Conservation (phyloP, 768 basidiomycete genomes). For the Termitomyces sp. region DNA sequence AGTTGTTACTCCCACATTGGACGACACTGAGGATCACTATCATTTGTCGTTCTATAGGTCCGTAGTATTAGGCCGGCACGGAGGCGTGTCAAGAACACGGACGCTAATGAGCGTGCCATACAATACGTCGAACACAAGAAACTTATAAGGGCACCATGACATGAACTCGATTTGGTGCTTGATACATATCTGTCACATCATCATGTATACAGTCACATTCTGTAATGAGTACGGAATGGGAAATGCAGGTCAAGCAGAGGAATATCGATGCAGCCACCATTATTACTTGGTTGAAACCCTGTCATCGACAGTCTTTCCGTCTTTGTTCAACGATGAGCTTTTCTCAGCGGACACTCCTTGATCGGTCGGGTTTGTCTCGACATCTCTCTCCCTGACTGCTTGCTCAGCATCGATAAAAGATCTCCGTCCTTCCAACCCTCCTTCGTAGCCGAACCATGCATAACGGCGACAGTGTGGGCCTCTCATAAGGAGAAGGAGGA, state of each 20-base stretch:
- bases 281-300: neutral
- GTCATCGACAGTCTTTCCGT: neutral
- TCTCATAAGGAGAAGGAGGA: constrained; percentile 53
- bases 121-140: neutral
- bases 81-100: too few species aligned
- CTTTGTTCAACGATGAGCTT: neutral
- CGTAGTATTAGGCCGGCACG: too few species aligned
- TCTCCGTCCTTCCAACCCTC: constrained; percentile 44
- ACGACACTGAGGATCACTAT: too few species aligned
- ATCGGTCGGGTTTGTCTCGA: neutral
- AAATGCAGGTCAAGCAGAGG: neutral
- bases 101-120: too few species aligned
- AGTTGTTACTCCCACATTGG: too few species aligned
- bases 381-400: neutral
- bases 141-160: neutral
- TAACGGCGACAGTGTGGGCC: constrained; percentile 59
- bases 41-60: too few species aligned
- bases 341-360: neutral
- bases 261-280: neutral
- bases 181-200: too few species aligned
- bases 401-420: neutral
- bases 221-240: neutral
- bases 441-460: constrained; percentile 65
- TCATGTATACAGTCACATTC: neutral
- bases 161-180: too few species aligned